phyloP scores from a whole-genome alignment of 2,329 filamentous ascomycete genomes.

The Aspergillus arachidicola region DNA sequence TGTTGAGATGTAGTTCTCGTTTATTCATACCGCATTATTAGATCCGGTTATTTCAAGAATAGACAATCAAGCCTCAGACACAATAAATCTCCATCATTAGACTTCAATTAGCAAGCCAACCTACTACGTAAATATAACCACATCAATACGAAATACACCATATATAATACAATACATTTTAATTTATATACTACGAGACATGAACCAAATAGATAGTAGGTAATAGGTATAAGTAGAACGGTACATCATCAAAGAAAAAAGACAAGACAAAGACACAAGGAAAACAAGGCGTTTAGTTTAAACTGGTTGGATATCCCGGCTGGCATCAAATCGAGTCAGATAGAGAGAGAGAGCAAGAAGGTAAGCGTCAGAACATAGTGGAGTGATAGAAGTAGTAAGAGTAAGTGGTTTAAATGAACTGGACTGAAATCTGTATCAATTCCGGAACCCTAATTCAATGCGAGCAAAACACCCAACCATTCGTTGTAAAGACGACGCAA shows the following conservation, averaged over 20 bases:
- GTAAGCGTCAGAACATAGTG: background rate
- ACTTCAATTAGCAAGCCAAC: too few species aligned
- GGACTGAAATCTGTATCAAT: constrained; percentile 7
- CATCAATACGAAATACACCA: background rate
- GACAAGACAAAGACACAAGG: constrained; percentile 4
- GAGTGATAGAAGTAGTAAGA: background rate
- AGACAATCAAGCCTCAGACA: too few species aligned
- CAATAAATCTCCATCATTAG: too few species aligned
- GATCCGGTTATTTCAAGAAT: too few species aligned
- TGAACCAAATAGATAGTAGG: background rate
- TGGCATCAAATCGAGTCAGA: background rate
- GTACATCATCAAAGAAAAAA: background rate
- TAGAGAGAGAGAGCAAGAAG: background rate
- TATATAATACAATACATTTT: background rate
- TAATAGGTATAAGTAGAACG: constrained; percentile 6
- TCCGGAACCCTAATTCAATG: constrained; percentile 4
- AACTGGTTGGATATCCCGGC: background rate
- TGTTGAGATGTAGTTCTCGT: too few species aligned
- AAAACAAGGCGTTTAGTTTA: background rate
- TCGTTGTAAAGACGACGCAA: background rate
- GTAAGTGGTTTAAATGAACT: constrained; percentile 9
- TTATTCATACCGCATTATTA: too few species aligned
- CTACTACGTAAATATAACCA: too few species aligned
- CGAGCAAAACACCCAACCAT: constrained; percentile 4
- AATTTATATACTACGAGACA: constrained; percentile 8